Evolutionary conservation across 192 early-diverging fungal genomes (phyloP).

Genomic region (Neocallimastix lanati): DNA sequence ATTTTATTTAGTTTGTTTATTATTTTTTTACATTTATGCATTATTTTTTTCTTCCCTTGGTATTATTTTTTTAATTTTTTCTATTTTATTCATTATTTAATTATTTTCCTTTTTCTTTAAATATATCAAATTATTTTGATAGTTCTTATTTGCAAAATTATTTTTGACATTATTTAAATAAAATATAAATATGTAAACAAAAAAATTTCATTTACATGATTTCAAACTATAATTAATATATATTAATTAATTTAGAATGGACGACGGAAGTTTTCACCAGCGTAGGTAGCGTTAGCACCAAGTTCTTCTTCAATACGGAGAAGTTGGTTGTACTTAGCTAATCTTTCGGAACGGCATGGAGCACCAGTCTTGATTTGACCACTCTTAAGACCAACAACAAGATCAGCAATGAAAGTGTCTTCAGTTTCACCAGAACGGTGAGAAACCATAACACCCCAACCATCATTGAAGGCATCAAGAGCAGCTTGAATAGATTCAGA

Average conservation of each 20-base stretch:
- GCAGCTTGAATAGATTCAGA: constrained; percentile 85
- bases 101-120: no score
- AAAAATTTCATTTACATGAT: no score
- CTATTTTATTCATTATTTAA: no score
- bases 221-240: neutral
- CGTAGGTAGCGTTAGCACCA: constrained; percentile 77
- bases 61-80: no score
- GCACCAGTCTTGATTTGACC: constrained; percentile 99
- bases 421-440: constrained; percentile 98
- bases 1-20: no score
- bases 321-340: constrained; percentile 98
- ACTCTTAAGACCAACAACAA: constrained; percentile 81
- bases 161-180: no score
- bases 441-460: constrained; percentile 99
- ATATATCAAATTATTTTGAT: no score
- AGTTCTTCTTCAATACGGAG: constrained; percentile 96
- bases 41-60: no score
- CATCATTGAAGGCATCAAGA: constrained; percentile 53
- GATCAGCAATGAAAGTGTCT: constrained; percentile 89
- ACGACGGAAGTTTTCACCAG: constrained; percentile 79
- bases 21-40: no score
- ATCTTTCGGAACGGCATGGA: constrained; percentile 87
- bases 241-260: constrained; percentile 7
- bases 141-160: no score
- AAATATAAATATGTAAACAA: no score